Evolutionary conservation across 305 asterid genomes (phyloP).

Genomic region (Nicotiana rustica): DNA sequence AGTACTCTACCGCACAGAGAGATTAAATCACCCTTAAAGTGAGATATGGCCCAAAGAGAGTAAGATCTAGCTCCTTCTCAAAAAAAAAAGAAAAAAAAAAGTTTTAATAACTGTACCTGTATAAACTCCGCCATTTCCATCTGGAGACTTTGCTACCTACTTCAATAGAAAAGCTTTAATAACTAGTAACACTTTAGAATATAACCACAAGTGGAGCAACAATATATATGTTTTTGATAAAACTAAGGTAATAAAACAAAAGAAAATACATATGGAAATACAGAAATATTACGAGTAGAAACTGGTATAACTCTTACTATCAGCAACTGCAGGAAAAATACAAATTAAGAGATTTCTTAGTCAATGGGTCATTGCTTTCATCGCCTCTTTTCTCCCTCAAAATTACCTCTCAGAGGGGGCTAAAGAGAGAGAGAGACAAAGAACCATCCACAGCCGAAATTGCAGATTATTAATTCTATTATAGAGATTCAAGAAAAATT

Average conservation of each 20-base stretch:
- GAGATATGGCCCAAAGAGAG: neutral
- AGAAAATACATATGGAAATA: conserved; percentile 1
- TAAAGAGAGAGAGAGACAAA: neutral
- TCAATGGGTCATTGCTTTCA: neutral
- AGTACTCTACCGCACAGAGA: conserved; percentile 10
- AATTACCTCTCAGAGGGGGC: neutral
- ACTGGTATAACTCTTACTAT: conserved; percentile 29
- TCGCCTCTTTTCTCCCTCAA: neutral
- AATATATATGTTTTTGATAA: neutral
- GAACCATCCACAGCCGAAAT: conserved; percentile 3
- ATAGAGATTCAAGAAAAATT: neutral
- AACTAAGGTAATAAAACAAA: conserved; percentile 2
- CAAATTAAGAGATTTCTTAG: neutral
- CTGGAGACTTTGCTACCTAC: conserved; percentile 97
- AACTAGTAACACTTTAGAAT: conserved; percentile 34
- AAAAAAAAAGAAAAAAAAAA: no score
- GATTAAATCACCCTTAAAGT: neutral
- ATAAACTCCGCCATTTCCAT: conserved; percentile 99
- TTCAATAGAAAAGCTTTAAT: conserved; percentile 46
- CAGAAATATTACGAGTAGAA: neutral
- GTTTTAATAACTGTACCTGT: conserved; percentile 54
- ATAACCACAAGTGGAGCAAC: conserved; percentile 6
- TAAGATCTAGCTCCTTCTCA: neutral
- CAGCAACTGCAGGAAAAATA: neutral
- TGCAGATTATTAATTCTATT: neutral